These are phyloP conservation scores for Suzukiozyma palmioleophila DNA, from an alignment of 1,139 yeast genomes.

Conservation along the genomic window DNA sequence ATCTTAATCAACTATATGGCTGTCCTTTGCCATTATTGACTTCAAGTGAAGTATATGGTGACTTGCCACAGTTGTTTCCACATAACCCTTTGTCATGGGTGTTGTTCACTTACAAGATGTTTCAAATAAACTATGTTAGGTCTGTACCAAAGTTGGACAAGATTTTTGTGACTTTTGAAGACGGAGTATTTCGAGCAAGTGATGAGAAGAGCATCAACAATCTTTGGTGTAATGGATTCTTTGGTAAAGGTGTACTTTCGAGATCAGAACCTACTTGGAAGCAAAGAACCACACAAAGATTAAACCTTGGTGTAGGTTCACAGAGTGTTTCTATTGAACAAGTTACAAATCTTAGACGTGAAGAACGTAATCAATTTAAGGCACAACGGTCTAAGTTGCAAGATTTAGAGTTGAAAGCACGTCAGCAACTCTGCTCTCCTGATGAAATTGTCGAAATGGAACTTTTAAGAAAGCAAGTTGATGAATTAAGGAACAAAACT, in stretches of 20 bases:
- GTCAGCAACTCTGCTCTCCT: slow-evolving; percentile 19
- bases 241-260: slow-evolving; percentile 87
- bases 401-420: slow-evolving; percentile 27
- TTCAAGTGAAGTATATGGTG: slow-evolving; percentile 28
- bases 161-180: slow-evolving; percentile 23
- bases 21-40: slow-evolving; percentile 49
- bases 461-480: slow-evolving; percentile 18
- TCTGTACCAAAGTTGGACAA: slow-evolving; percentile 23
- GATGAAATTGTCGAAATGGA: slow-evolving; percentile 27
- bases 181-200: slow-evolving; percentile 41
- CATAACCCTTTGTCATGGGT: slow-evolving; percentile 64
- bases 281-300: slow-evolving; percentile 50
- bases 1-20: slow-evolving; percentile 31
- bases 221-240: slow-evolving; percentile 85
- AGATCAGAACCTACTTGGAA: slow-evolving; percentile 93
- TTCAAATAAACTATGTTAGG: slow-evolving; percentile 17
- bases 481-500: slow-evolving; percentile 18
- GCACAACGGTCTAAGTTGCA: slow-evolving; percentile 41
- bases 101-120: slow-evolving; percentile 33
- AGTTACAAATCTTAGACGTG: slow-evolving; percentile 67
- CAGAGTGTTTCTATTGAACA: slow-evolving; percentile 58
- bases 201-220: slow-evolving; percentile 46
- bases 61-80: slow-evolving; percentile 44
- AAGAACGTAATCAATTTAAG: slow-evolving; percentile 71
- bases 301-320: slow-evolving; percentile 36